These are phyloP conservation scores for Aspergillus sp. DNA, from an alignment of 2,329 filamentous ascomycete genomes.

Conservation along the genomic window DNA sequence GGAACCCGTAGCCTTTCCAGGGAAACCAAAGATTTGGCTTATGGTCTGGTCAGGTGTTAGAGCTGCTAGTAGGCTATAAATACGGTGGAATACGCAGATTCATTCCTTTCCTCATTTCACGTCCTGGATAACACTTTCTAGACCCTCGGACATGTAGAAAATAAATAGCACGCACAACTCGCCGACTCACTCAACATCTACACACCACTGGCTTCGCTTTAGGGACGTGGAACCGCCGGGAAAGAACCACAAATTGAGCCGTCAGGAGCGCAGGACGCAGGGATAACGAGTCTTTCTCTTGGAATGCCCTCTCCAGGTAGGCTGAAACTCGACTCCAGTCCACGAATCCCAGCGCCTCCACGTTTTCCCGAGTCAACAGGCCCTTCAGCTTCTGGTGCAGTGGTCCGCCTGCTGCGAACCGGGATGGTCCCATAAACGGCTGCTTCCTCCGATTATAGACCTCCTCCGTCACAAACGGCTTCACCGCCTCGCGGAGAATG, in stretches of 20 bases:
- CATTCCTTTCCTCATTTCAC: no score
- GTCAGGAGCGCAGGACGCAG: not conserved
- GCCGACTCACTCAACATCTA: constrained; percentile 4
- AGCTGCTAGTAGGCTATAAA: no score
- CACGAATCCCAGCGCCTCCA: not conserved
- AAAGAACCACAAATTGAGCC: constrained; percentile 1
- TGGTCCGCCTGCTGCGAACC: not conserved
- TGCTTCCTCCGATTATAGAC: constrained; percentile 2
- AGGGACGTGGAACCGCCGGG: not conserved
- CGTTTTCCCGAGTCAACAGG: not conserved
- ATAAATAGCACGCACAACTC: no score
- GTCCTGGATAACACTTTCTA: no score
- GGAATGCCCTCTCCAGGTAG: not conserved
- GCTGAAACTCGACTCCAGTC: not conserved
- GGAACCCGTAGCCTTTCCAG: no score
- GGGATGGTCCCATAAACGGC: not conserved
- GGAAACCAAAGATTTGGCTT: no score
- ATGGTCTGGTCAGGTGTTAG: no score
- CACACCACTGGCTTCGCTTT: not conserved
- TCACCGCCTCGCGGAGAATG: constrained; percentile 4
- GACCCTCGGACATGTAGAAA: no score
- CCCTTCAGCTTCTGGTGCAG: not conserved
- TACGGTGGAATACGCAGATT: no score
- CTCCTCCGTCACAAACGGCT: constrained; percentile 4
- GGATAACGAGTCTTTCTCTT: not conserved